Evolutionary conservation across 1,284 basidiomycete genomes (phyloP).

Genomic region (Ustilago shanxiensis): DNA sequence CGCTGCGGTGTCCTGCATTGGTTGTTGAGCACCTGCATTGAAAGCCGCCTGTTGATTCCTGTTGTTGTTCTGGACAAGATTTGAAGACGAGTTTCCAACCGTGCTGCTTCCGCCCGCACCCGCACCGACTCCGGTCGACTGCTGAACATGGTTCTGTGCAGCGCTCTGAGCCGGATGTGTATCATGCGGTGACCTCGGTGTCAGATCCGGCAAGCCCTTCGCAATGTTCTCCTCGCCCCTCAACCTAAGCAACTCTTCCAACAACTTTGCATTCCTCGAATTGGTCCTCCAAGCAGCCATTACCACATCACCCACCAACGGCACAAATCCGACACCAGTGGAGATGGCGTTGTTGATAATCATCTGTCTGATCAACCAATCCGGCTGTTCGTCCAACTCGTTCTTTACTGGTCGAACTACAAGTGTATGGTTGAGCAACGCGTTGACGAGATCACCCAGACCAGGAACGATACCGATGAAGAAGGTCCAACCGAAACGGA

Average conservation of each 20-base stretch:
- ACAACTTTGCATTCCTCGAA: constrained; percentile 79
- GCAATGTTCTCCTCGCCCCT: constrained; percentile 61
- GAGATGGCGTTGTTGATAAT: constrained; percentile 82
- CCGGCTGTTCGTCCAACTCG: constrained; percentile 74
- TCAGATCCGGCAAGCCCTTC: constrained; percentile 50
- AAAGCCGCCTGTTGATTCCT: constrained; percentile 15
- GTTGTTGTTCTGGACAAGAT: constrained; percentile 21
- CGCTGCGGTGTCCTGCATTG: constrained; percentile 24
- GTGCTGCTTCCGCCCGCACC: constrained; percentile 11
- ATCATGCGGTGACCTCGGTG: constrained; percentile 40
- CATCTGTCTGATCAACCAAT: constrained; percentile 73
- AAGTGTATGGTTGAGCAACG: constrained; percentile 80
- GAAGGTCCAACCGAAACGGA: constrained; percentile 84
- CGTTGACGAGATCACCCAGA: constrained; percentile 78
- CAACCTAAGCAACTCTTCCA: constrained; percentile 60
- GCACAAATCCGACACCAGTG: constrained; percentile 80
- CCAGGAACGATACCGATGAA: constrained; percentile 78
- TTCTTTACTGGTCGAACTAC: constrained; percentile 82
- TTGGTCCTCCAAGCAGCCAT: constrained; percentile 87
- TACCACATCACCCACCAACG: constrained; percentile 82
- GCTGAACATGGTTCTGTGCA: constrained; percentile 28
- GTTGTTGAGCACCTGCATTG: constrained; percentile 18
- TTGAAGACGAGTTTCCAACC: constrained; percentile 24
- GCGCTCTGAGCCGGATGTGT: constrained; percentile 28
- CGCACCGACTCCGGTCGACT: not conserved